Percentiles rank a stretch among this genome's conserved stretches.
Evolutionary conservation across 164 flowering plant species (phyloP).

Genomic region (Vitis rotundifolia): DNA sequence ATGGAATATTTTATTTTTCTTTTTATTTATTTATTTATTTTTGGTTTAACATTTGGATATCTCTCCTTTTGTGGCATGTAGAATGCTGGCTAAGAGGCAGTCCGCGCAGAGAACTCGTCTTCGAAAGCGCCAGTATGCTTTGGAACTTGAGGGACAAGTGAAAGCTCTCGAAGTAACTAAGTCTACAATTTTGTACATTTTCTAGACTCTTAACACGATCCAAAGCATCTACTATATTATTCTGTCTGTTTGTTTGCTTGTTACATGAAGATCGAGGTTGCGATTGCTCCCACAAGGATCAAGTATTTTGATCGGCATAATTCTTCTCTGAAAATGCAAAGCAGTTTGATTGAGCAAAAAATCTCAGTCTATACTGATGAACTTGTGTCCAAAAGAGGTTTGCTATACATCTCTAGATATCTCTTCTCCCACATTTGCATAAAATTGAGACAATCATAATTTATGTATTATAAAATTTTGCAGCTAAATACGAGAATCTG

Average conservation of each 20-base stretch:
- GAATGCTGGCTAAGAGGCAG: constrained; percentile 24
- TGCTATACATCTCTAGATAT: background rate
- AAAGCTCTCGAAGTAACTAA: constrained; percentile 18
- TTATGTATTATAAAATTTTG: background rate
- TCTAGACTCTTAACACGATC: too few relatives aligned
- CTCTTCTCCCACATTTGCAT: too few relatives aligned
- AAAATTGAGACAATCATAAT: background rate
- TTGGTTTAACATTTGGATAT: background rate
- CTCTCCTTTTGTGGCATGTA: background rate
- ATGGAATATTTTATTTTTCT: background rate
- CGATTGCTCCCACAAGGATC: constrained; percentile 5
- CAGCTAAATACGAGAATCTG: constrained; percentile 20
- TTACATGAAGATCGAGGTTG: constrained; percentile 9
- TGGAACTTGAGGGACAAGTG: constrained; percentile 22
- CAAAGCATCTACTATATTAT: too few relatives aligned
- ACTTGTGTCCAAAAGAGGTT: constrained; percentile 21
- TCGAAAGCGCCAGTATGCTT: constrained; percentile 15
- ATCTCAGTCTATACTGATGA: constrained; percentile 1
- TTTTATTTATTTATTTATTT: background rate
- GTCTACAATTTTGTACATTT: background rate
- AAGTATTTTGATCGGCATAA: constrained; percentile 7
- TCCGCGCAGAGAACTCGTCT: constrained; percentile 26
- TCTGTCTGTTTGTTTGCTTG: background rate
- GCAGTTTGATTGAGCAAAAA: constrained; percentile 5
- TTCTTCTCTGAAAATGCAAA: constrained; percentile 7